Conservation (phyloP, 805 yeast genomes). For the Candida manassasensis region DNA sequence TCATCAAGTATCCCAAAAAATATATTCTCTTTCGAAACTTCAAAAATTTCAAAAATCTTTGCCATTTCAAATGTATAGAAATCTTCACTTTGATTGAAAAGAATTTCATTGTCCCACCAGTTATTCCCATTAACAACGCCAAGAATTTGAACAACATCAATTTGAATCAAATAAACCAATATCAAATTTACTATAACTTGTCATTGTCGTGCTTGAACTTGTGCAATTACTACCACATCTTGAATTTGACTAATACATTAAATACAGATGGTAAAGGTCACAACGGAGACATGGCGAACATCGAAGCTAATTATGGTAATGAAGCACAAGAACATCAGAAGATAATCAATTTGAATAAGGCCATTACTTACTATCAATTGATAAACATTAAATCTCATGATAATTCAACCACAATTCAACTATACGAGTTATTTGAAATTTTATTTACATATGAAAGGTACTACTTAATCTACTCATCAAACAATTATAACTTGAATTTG, state of each 20-base stretch:
- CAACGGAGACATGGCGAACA: slow-evolving; percentile 1
- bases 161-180: slow-evolving; percentile 14
- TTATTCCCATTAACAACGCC: slow-evolving; percentile 7
- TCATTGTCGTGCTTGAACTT: slow-evolving; percentile 24
- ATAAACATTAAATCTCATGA: slow-evolving; percentile 22
- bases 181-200: slow-evolving; percentile 27
- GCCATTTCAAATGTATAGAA: slow-evolving; percentile 26
- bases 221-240: slow-evolving; percentile 26
- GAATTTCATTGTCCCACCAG: slow-evolving; percentile 12
- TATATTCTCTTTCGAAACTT: slow-evolving; percentile 14
- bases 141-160: slow-evolving; percentile 11
- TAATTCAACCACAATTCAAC: slow-evolving; percentile 15
- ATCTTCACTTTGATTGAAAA: slow-evolving; percentile 18
- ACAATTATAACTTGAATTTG: slow-evolving; percentile 10
- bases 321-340: slow-evolving; percentile 28
- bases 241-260: slow-evolving; percentile 23
- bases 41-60: slow-evolving; percentile 20
- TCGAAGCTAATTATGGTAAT: slow-evolving; percentile 10
- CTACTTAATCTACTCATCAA: slow-evolving; percentile 14
- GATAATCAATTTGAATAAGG: slow-evolving; percentile 21
- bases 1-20: slow-evolving; percentile 14
- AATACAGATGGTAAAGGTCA: slow-evolving; percentile 12
- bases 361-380: slow-evolving; percentile 29
- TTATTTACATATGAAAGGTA: slow-evolving; percentile 26
- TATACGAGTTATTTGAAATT: slow-evolving; percentile 29